A percentile compares a stretch with the other conserved stretches of the same genome.
These are phyloP conservation scores for Magnusiomyces tetraspermus DNA, from an alignment of 1,139 yeast species.

Conservation along the genomic window DNA sequence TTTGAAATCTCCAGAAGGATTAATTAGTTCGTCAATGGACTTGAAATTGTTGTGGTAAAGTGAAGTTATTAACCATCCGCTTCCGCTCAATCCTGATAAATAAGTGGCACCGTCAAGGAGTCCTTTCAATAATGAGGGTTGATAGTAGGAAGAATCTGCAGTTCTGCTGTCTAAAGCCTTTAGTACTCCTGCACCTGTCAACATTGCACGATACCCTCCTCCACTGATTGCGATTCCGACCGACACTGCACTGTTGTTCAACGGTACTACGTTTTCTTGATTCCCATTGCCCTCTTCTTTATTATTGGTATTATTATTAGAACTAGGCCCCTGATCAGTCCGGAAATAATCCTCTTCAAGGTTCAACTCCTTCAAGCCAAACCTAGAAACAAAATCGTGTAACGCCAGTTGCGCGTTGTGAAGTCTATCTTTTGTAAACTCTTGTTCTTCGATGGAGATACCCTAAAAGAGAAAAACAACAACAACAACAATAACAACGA, in stretches of 20 bases:
- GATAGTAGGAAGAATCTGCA: slow-evolving; percentile 24
- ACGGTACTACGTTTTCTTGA: neutral
- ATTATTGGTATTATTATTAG: neutral
- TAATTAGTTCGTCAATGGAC: slow-evolving; percentile 46
- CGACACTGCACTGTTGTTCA: slow-evolving; percentile 17
- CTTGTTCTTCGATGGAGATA: neutral
- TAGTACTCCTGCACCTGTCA: slow-evolving; percentile 67
- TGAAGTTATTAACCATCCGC: slow-evolving; percentile 81
- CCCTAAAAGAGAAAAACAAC: no score
- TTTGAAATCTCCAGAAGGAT: slow-evolving; percentile 37
- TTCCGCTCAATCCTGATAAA: slow-evolving; percentile 71
- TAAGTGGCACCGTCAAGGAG: slow-evolving; percentile 65
- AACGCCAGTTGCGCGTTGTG: slow-evolving; percentile 24
- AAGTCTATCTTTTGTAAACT: neutral
- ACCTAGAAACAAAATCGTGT: slow-evolving; percentile 44
- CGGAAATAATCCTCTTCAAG: slow-evolving; percentile 37
- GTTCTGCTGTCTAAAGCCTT: slow-evolving; percentile 64
- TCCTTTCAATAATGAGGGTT: slow-evolving; percentile 54
- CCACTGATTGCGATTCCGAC: slow-evolving; percentile 69
- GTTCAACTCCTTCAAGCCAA: slow-evolving; percentile 53
- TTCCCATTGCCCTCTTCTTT: no score
- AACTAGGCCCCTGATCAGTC: neutral
- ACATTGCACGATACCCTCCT: slow-evolving; percentile 79
- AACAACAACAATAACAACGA: no score
- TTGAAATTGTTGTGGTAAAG: slow-evolving; percentile 77